Conservation (phyloP, 257 asterid genomes). For the Gynochthodes officinalis region DNA sequence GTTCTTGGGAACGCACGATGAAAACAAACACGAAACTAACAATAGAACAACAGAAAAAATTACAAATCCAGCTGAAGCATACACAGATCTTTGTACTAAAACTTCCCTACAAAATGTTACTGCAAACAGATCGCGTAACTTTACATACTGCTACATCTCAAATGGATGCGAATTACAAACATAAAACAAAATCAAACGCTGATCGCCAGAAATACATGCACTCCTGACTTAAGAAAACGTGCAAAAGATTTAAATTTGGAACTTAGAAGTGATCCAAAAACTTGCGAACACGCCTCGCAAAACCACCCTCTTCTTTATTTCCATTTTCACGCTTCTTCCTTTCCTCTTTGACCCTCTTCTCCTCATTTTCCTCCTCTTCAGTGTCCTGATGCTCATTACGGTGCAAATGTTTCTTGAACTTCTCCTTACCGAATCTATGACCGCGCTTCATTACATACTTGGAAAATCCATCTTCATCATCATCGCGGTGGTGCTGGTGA, state of each 20-base stretch:
- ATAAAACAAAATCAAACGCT: too few relatives aligned
- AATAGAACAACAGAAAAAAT: too few relatives aligned
- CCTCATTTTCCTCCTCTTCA: not conserved
- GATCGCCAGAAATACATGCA: too few relatives aligned
- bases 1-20: too few relatives aligned
- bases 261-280: slow-evolving; percentile 33
- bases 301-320: slow-evolving; percentile 20
- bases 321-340: slow-evolving; percentile 1
- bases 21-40: too few relatives aligned
- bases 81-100: too few relatives aligned
- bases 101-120: not conserved
- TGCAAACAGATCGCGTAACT: not conserved
- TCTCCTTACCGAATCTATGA: slow-evolving; percentile 21
- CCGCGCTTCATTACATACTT: slow-evolving; percentile 10
- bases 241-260: not conserved
- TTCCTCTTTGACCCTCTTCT: slow-evolving; percentile 9
- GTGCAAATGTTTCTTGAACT: slow-evolving; percentile 26
- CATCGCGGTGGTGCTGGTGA: slow-evolving; percentile 16
- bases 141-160: slow-evolving; percentile 18
- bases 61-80: too few relatives aligned
- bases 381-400: slow-evolving; percentile 13
- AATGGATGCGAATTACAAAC: slow-evolving; percentile 31
- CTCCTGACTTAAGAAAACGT: too few relatives aligned
- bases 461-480: slow-evolving; percentile 10
- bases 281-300: slow-evolving; percentile 52